Evolutionary conservation across 345 rosid species (phyloP), one percentile per base, ranked within the genome.

Genomic region (Raphanus sativus): DNA sequence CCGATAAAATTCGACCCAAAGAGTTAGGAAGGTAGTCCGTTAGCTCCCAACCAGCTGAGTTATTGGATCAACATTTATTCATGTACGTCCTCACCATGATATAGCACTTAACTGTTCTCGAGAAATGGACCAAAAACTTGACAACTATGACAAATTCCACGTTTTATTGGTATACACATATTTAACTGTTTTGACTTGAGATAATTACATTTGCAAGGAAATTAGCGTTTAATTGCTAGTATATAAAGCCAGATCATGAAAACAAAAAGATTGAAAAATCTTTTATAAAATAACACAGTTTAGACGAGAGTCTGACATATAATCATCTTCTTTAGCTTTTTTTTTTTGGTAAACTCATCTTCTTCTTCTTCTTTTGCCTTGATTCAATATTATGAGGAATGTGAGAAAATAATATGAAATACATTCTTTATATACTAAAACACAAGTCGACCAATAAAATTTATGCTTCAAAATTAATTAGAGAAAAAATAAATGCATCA

Each of bases 21-120:
- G n/a, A 62, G 24, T 32, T 21, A 7, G 7, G 40, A 63, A 50
- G 33, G 34, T 29, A 60, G n/a, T n/a, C 36, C 58, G 5, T 21
- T 42, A 62, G 26, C 62, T 48, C 25, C 62, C 76, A 62, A 50
- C 65, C 50, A 33, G 76, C 62, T 73, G 8, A 50, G 5, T 63
- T 62, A 34, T 8, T 34, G 4, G 68, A 34, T 34, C 16, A 33
- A 33, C 17, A 17, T 63, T 64, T 17, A 17, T 5, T 24, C 29
- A 21, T 38, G 42, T 15, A 28, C 16, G 42, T 3, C 40, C 16
- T 13, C 17, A 12, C 33, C 48, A 10, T 32, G 8, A 34, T 16
- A 5, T 21, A 21, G 68, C 68, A 17, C 42, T 64, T 45, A 63
- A 33, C 9, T 65, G 2, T 28, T 60, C 36, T 28, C n/a, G 64